Conservation (phyloP, 2,329 filamentous ascomycete species). For the Arthrinium phaeospermum region DNA sequence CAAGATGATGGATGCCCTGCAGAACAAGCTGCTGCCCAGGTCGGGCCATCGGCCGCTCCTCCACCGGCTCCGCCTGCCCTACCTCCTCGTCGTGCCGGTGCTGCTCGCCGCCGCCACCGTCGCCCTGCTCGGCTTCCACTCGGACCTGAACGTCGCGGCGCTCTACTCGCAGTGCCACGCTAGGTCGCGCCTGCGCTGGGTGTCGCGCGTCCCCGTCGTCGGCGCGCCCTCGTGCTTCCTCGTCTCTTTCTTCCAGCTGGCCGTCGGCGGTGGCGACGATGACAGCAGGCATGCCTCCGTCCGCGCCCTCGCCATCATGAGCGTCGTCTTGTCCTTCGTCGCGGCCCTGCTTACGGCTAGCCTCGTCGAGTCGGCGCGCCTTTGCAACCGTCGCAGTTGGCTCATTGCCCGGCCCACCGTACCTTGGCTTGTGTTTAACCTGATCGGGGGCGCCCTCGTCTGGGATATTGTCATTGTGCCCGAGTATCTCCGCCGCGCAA, state of each 20-base stretch:
- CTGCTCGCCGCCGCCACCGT: conserved; percentile 51
- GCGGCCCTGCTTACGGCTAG: conserved; percentile 55
- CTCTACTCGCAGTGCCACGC: conserved; percentile 61
- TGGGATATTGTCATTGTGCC: conserved; percentile 59
- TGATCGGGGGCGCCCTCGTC: conserved; percentile 55
- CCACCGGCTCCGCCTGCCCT: conserved; percentile 58
- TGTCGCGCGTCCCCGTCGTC: conserved; percentile 52
- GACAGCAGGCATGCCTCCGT: conserved; percentile 32
- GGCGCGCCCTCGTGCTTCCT: conserved; percentile 56
- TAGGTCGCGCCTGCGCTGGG: conserved; percentile 48
- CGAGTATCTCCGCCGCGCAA: conserved; percentile 52
- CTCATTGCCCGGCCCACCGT: conserved; percentile 43
- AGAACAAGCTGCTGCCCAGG: not conserved
- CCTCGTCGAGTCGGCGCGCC: conserved; percentile 55
- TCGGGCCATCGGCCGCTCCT: conserved; percentile 50
- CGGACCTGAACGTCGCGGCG: conserved; percentile 53
- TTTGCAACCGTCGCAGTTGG: conserved; percentile 41
- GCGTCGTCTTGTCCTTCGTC: conserved; percentile 50
- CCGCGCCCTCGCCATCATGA: conserved; percentile 49
- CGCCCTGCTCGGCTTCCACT: conserved; percentile 49
- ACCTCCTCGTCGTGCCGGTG: conserved; percentile 56
- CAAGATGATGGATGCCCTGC: not conserved
- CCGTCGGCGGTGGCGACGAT: conserved; percentile 29
- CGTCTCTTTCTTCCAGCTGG: conserved; percentile 54
- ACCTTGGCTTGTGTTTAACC: conserved; percentile 53